Conservation (phyloP, 2,329 filamentous ascomycete species). For the Apiospora saccharicola region DNA sequence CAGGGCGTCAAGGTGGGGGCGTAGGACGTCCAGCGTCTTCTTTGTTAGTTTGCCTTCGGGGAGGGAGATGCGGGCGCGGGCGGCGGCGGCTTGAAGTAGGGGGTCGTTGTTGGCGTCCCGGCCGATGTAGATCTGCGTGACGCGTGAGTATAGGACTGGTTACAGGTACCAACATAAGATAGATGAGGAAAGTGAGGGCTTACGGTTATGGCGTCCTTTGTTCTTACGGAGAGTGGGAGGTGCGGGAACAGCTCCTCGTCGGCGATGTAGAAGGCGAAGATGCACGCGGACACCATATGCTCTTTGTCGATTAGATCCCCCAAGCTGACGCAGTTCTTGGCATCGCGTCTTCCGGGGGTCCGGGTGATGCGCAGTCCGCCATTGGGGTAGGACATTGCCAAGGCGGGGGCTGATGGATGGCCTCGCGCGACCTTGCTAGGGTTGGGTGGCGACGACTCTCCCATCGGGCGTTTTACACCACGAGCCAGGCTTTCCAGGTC, state of each 20-base stretch:
- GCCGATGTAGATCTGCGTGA: not conserved
- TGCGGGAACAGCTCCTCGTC: constrained; percentile 34
- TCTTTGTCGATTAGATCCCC: constrained; percentile 35
- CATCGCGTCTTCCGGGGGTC: constrained; percentile 33
- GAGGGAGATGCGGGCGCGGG: not conserved
- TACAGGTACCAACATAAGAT: too few relatives aligned
- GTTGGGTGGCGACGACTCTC: not conserved
- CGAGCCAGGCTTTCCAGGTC: too few relatives aligned
- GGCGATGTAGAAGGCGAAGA: constrained; percentile 36
- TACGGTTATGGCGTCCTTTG: not conserved
- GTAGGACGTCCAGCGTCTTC: constrained; percentile 26
- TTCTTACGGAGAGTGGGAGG: constrained; percentile 29
- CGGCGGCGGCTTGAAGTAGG: constrained; percentile 26
- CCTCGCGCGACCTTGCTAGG: not conserved
- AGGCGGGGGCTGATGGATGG: not conserved
- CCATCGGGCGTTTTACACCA: not conserved
- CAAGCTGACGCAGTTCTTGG: constrained; percentile 37
- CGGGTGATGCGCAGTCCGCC: constrained; percentile 38
- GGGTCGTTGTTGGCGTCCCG: constrained; percentile 28
- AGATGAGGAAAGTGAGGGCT: not conserved
- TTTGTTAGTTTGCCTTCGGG: not conserved
- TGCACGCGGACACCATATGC: constrained; percentile 35
- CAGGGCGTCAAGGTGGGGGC: constrained; percentile 17
- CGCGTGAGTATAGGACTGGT: not conserved
- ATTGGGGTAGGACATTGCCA: constrained; percentile 32